phyloP scores from a whole-genome alignment of 345 rosid species.

The Aurinia saxatilis region DNA sequence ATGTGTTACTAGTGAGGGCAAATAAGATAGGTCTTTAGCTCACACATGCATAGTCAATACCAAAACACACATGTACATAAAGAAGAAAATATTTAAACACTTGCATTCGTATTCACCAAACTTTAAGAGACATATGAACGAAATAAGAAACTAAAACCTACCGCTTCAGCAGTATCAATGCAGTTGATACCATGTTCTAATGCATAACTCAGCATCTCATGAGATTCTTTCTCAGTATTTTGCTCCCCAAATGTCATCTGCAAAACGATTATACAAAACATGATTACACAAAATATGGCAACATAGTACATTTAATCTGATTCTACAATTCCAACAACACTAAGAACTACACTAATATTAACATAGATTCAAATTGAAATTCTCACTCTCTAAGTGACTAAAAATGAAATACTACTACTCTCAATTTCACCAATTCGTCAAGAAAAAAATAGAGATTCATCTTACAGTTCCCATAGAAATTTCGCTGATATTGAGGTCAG shows the following conservation, averaged over 20 bases:
- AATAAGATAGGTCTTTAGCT: not conserved
- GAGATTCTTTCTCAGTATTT: slow-evolving; percentile 84
- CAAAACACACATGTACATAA: not conserved
- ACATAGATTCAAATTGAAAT: not conserved
- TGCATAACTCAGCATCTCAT: slow-evolving; percentile 67
- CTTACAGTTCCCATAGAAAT: slow-evolving; percentile 73
- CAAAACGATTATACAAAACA: not conserved
- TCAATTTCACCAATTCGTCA: not conserved
- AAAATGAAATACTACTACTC: not conserved
- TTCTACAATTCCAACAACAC: not conserved
- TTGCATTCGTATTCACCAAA: not conserved
- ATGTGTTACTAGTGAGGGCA: too few relatives aligned
- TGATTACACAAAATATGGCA: not conserved
- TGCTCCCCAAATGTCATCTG: slow-evolving; percentile 95
- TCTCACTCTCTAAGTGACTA: too few relatives aligned
- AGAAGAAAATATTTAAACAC: not conserved
- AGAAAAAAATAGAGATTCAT: not conserved
- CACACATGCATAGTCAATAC: not conserved
- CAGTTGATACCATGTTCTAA: slow-evolving; percentile 64
- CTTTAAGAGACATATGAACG: not conserved
- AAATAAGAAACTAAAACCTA: slow-evolving; percentile 27
- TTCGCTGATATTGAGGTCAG: slow-evolving; percentile 72
- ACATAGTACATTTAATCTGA: not conserved
- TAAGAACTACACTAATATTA: not conserved
- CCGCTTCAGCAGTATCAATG: slow-evolving; percentile 78